Conservation (phyloP, 768 basidiomycete species). For the Russula compacta region DNA sequence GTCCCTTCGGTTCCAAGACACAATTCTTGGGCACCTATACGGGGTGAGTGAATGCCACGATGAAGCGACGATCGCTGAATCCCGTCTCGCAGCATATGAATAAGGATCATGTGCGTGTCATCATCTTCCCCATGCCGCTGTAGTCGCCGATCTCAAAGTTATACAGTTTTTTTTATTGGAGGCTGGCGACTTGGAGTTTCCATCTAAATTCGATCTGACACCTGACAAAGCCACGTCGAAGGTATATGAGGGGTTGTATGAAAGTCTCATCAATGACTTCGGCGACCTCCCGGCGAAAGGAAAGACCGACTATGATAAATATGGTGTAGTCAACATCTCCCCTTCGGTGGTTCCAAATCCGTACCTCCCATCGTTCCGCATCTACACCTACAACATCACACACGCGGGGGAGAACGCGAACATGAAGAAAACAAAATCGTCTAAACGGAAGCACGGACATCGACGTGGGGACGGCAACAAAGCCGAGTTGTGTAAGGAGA, state of each 20-base stretch:
- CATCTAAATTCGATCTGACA: constrained; percentile 10
- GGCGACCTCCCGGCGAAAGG: constrained; percentile 44
- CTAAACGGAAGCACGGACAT: constrained; percentile 42
- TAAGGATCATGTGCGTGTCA: constrained; percentile 56
- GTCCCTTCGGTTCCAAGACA: constrained; percentile 77
- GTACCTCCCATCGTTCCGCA: constrained; percentile 70
- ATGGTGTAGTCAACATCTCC: constrained; percentile 68
- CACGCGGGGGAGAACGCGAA: constrained; percentile 21
- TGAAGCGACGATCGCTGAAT: constrained; percentile 25
- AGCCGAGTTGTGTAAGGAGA: constrained; percentile 37
- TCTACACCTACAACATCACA: constrained; percentile 75
- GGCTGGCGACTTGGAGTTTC: constrained; percentile 24
- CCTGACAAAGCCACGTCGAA: constrained; percentile 11
- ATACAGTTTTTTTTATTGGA: constrained; percentile 29
- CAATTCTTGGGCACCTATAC: constrained; percentile 76
- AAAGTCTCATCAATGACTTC: constrained; percentile 58
- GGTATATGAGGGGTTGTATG: constrained; percentile 36
- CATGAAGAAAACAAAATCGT: constrained; percentile 13
- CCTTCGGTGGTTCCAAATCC: constrained; percentile 84
- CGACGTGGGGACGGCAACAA: constrained; percentile 25
- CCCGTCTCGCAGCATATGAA: constrained; percentile 59
- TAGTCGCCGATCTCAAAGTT: constrained; percentile 4
- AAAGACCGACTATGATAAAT: constrained; percentile 51
- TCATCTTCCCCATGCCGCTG: constrained; percentile 4
- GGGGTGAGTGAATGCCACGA: constrained; percentile 45